phyloP scores from a whole-genome alignment of 805 yeast species.

The Monosporozyma yasuniensis region DNA sequence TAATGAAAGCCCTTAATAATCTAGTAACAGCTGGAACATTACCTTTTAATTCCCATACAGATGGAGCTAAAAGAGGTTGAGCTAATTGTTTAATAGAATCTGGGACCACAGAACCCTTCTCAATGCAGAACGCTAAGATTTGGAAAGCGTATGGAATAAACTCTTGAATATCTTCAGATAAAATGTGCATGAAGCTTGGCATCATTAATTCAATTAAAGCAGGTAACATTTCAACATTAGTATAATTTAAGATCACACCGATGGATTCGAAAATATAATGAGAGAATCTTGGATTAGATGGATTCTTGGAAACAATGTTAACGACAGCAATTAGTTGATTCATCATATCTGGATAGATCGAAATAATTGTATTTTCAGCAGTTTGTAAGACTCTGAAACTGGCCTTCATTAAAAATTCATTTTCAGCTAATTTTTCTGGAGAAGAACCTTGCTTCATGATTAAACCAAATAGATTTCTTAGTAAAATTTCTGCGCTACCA shows the following conservation, averaged over 20 bases:
- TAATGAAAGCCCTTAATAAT: slow-evolving; percentile 58
- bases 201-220: slow-evolving; percentile 40
- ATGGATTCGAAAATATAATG: slow-evolving; percentile 87
- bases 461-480: slow-evolving; percentile 57
- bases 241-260: slow-evolving; percentile 60
- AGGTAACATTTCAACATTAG: slow-evolving; percentile 25
- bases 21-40: slow-evolving; percentile 90
- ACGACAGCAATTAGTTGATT: slow-evolving; percentile 64
- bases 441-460: slow-evolving; percentile 50
- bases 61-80: slow-evolving; percentile 79
- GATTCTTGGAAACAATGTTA: slow-evolving; percentile 68
- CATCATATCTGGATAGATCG: slow-evolving; percentile 39
- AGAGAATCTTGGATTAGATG: slow-evolving; percentile 89
- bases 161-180: slow-evolving; percentile 84
- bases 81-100: slow-evolving; percentile 54
- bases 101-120: slow-evolving; percentile 48
- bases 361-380: slow-evolving; percentile 54
- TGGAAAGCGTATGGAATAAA: slow-evolving; percentile 91
- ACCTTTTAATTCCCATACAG: slow-evolving; percentile 88
- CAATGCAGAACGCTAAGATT: slow-evolving; percentile 71
- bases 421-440: slow-evolving; percentile 90
- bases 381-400: slow-evolving; percentile 73
- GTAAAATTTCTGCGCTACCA: slow-evolving; percentile 49
- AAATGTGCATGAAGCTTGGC: slow-evolving; percentile 56
- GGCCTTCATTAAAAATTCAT: slow-evolving; percentile 86